Evolutionary conservation across 805 yeast species (phyloP).

Genomic region (Kodamaea laetipori): DNA sequence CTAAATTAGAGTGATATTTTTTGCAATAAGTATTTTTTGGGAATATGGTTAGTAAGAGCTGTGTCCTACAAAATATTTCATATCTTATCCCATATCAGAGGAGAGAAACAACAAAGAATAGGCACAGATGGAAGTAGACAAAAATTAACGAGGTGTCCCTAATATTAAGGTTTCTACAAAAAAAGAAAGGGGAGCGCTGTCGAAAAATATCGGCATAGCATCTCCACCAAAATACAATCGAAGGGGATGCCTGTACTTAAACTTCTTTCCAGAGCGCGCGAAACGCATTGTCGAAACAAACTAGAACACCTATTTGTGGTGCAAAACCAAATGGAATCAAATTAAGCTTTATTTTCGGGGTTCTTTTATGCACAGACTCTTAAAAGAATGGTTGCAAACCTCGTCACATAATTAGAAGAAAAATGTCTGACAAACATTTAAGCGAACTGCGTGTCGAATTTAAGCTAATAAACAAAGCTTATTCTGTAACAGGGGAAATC

Average conservation of each 20-base stretch:
- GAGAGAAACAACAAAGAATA: slow-evolving; percentile 1
- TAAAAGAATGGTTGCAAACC: slow-evolving; percentile 1
- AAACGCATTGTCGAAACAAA: slow-evolving; percentile 5
- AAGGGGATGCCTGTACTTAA: slow-evolving; percentile 2
- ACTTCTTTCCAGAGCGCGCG: slow-evolving; percentile 4
- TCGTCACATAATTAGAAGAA: slow-evolving; percentile 1
- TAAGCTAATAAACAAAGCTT: slow-evolving; percentile 1
- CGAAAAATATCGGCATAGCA: not conserved
- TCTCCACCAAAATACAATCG: slow-evolving; percentile 3
- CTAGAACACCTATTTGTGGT: slow-evolving; percentile 1
- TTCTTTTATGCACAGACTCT: not conserved
- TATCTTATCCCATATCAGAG: slow-evolving; percentile 5
- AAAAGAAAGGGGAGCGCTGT: slow-evolving; percentile 3
- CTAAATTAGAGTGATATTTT: slow-evolving; percentile 4
- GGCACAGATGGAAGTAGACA: slow-evolving; percentile 9
- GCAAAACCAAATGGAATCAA: slow-evolving; percentile 1
- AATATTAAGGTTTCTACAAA: slow-evolving; percentile 2
- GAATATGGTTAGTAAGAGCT: too few relatives aligned
- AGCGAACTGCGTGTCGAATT: slow-evolving; percentile 2
- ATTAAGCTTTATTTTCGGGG: slow-evolving; percentile 2
- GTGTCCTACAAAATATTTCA: slow-evolving; percentile 15
- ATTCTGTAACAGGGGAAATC: too few relatives aligned
- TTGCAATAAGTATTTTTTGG: too few relatives aligned
- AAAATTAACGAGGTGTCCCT: slow-evolving; percentile 5
- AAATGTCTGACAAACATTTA: not conserved